Evolutionary conservation across 1,284 basidiomycete species (phyloP).

Genomic region (Coniophora puteana): DNA sequence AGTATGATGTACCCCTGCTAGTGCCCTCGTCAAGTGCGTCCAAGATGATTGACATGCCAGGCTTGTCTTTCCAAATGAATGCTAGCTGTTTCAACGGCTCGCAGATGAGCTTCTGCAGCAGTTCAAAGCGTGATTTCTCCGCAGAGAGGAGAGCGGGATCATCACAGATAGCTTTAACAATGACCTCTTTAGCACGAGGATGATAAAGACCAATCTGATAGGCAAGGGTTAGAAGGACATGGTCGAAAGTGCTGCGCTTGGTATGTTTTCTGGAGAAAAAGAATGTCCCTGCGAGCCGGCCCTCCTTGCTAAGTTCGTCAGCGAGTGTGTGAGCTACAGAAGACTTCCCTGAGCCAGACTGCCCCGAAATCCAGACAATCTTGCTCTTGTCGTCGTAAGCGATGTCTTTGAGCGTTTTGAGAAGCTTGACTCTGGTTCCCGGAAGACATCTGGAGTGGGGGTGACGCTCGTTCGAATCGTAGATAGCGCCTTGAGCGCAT

Average conservation of each 20-base stretch:
- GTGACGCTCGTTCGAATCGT: too few species aligned
- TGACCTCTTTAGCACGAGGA: background rate
- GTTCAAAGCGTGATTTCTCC: background rate
- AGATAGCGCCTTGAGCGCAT: too few species aligned
- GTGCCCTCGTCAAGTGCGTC: slow-evolving; percentile 1
- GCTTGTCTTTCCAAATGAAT: background rate
- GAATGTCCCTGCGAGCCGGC: slow-evolving; percentile 1
- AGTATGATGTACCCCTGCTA: too few species aligned
- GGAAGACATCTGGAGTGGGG: too few species aligned
- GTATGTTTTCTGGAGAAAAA: slow-evolving; percentile 2
- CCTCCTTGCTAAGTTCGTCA: background rate
- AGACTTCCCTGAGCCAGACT: slow-evolving; percentile 2
- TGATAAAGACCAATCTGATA: slow-evolving; percentile 1
- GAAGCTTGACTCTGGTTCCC: too few species aligned
- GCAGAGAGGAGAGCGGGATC: slow-evolving; percentile 2
- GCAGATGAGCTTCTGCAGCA: background rate
- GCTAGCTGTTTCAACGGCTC: slow-evolving; percentile 1
- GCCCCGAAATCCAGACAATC: slow-evolving; percentile 2
- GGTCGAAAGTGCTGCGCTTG: background rate
- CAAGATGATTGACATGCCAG: slow-evolving; percentile 1
- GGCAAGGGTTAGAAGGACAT: background rate
- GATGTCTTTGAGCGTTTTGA: too few species aligned
- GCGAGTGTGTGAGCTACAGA: slow-evolving; percentile 3
- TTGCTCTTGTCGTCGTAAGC: too few species aligned
- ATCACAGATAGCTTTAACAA: background rate